Conservation (phyloP, 495 filamentous ascomycete genomes). For the Penicillium egyptiacum region DNA sequence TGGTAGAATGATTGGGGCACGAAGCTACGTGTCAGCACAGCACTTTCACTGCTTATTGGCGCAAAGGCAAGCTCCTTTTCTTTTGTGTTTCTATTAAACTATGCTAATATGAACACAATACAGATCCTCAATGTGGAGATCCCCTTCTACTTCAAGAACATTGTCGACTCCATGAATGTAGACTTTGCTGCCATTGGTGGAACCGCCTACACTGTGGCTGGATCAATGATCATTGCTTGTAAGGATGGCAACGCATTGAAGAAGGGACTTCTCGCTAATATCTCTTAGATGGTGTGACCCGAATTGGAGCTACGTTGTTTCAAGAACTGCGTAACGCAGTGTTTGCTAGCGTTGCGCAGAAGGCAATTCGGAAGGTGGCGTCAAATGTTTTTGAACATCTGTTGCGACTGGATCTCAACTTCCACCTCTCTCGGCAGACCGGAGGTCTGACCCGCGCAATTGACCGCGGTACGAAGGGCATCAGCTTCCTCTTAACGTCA, state of each 20-base stretch:
- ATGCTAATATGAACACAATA: conserved; percentile 17
- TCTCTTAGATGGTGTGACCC: conserved; percentile 71
- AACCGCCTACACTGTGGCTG: conserved; percentile 84
- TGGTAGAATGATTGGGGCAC: conserved; percentile 70
- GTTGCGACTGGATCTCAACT: conserved; percentile 83
- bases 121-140: conserved; percentile 93
- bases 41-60: conserved; percentile 77
- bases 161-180: conserved; percentile 95
- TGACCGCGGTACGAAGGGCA: conserved; percentile 95
- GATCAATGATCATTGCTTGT: conserved; percentile 88
- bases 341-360: conserved; percentile 95
- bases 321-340: conserved; percentile 93
- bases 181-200: conserved; percentile 81
- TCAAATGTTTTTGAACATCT: conserved; percentile 91
- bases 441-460: conserved; percentile 93
- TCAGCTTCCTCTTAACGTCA: conserved; percentile 91
- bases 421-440: conserved; percentile 91
- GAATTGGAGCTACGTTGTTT: conserved; percentile 82
- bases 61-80: conserved; percentile 61
- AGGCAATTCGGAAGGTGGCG: conserved; percentile 88
- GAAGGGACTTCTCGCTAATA: conserved; percentile 7
- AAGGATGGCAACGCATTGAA: conserved; percentile 25
- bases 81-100: no score
- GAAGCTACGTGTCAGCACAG: conserved; percentile 77
- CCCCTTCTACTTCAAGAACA: conserved; percentile 97